Conservation (phyloP, 305 asterid species). For the Fraxinus ornus region DNA sequence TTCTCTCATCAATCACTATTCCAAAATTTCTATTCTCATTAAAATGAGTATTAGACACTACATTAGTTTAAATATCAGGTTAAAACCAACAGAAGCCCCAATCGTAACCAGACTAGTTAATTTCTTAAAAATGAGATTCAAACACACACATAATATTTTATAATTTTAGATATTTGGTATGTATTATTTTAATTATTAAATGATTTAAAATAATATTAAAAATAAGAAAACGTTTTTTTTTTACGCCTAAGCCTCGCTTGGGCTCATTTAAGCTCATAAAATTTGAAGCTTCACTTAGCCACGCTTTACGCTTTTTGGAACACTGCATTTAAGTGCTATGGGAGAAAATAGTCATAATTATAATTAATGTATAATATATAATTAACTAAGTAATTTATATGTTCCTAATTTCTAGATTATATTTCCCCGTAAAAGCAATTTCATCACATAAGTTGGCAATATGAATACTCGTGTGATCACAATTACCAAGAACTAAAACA, state of each 20-base stretch:
- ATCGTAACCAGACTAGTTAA: too few relatives aligned
- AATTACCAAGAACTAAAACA: constrained; percentile 2
- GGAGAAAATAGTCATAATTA: background rate
- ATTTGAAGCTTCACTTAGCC: too few relatives aligned
- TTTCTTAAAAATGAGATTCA: too few relatives aligned
- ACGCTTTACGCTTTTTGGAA: background rate
- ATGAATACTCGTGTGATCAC: constrained; percentile 5
- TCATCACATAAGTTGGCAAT: constrained; percentile 5
- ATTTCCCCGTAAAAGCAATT: background rate
- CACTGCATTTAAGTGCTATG: background rate
- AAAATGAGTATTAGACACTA: too few relatives aligned
- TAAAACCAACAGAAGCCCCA: too few relatives aligned
- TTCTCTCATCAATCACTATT: too few relatives aligned
- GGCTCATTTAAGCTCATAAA: background rate
- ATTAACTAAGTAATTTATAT: background rate
- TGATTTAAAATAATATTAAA: too few relatives aligned
- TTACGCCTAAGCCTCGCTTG: background rate
- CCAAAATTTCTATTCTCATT: too few relatives aligned
- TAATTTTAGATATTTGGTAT: background rate
- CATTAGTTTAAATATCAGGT: too few relatives aligned
- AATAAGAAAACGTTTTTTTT: too few relatives aligned
- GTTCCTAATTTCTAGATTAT: background rate
- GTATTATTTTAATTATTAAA: background rate
- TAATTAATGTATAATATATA: background rate
- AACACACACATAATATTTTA: too few relatives aligned